phyloP scores from a whole-genome alignment of 164 flowering plant species.

The Magnolia sinica region DNA sequence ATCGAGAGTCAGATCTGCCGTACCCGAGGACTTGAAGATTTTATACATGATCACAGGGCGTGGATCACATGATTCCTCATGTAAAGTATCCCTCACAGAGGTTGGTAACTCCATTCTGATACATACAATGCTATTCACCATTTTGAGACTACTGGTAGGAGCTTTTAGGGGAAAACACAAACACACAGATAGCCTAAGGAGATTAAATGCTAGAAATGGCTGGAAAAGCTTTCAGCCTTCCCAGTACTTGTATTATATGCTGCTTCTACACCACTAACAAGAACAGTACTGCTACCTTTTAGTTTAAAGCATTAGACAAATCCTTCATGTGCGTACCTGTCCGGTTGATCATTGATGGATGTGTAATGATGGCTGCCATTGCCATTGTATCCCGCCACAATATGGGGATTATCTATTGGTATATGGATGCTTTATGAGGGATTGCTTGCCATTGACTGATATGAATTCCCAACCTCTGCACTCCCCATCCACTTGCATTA shows the following conservation, averaged over 20 bases:
- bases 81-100: neutral
- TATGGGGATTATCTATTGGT: too few species aligned
- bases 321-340: neutral
- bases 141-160: neutral
- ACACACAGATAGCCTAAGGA: neutral
- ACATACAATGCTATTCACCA: neutral
- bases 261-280: conserved; percentile 9
- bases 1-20: neutral
- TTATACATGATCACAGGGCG: neutral
- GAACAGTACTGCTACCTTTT: neutral
- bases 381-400: too few species aligned
- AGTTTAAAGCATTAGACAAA: neutral
- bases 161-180: conserved; percentile 2
- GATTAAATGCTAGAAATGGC: conserved; percentile 8
- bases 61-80: neutral
- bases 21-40: neutral
- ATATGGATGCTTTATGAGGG: too few species aligned
- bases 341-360: too few species aligned
- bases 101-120: conserved; percentile 9
- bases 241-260: conserved; percentile 23
- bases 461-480: too few species aligned
- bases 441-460: too few species aligned
- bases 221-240: conserved; percentile 7
- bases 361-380: too few species aligned
- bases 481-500: too few species aligned